Evolutionary conservation across 2,329 filamentous ascomycete genomes (phyloP).

Genomic region (Colletotrichum musae): DNA sequence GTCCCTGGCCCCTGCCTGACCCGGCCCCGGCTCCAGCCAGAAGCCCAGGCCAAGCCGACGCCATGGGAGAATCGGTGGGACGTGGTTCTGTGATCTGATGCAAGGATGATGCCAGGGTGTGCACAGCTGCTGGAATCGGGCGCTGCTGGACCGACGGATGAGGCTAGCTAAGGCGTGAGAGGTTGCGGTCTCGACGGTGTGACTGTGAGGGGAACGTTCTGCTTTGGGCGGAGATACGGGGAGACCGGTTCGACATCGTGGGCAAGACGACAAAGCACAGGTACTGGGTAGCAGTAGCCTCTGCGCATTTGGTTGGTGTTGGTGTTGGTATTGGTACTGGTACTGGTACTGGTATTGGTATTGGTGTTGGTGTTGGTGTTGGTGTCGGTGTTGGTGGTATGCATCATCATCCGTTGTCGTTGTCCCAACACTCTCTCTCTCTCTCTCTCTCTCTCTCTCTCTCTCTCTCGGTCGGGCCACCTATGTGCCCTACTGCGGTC

Average conservation of each 20-base stretch:
- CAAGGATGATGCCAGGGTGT: slow-evolving; percentile 40
- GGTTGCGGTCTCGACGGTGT: slow-evolving; percentile 28
- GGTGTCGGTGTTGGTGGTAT: not conserved
- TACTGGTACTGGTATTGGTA: not conserved
- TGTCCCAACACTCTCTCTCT: too few relatives aligned
- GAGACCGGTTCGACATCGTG: not conserved
- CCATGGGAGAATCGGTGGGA: slow-evolving; percentile 26
- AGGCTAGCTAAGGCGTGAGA: slow-evolving; percentile 18
- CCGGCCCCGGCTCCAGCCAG: slow-evolving; percentile 32
- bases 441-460: not conserved
- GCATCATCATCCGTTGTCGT: not conserved
- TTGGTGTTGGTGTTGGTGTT: too few relatives aligned
- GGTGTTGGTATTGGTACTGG: not conserved
- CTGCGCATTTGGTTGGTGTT: not conserved
- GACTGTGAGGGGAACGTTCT: not conserved
- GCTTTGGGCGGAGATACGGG: not conserved
- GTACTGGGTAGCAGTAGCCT: not conserved
- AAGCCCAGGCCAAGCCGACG: slow-evolving; percentile 36
- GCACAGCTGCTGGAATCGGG: slow-evolving; percentile 33
- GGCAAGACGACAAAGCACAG: not conserved
- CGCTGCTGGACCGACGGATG: slow-evolving; percentile 36
- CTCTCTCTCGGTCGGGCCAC: not conserved
- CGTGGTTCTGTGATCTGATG: slow-evolving; percentile 40
- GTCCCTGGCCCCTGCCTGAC: slow-evolving; percentile 23
- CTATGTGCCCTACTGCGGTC: not conserved